These are phyloP conservation scores for Saraca asoca DNA, from an alignment of 331 rosid genomes.

Conservation along the genomic window DNA sequence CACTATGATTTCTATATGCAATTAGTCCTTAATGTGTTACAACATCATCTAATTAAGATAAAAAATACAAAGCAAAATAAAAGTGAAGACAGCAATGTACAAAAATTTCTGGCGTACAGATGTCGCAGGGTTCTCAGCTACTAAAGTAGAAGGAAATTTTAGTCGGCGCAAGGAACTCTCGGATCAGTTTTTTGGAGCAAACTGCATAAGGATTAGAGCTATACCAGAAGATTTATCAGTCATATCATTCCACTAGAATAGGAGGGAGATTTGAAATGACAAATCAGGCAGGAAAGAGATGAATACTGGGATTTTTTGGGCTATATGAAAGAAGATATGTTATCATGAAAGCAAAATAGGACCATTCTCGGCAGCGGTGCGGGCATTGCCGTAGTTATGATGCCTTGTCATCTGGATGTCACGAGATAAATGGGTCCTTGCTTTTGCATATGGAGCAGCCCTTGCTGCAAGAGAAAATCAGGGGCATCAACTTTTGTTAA, in stretches of 20 bases:
- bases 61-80: slow-evolving; percentile 6
- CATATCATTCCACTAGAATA: slow-evolving; percentile 35
- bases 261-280: slow-evolving; percentile 16
- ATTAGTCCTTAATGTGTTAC: slow-evolving; percentile 38
- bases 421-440: slow-evolving; percentile 79
- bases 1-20: slow-evolving; percentile 42
- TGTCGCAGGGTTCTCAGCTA: slow-evolving; percentile 29
- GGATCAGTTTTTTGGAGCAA: slow-evolving; percentile 26
- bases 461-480: slow-evolving; percentile 61
- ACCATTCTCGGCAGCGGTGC: slow-evolving; percentile 78
- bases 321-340: slow-evolving; percentile 29
- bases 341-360: slow-evolving; percentile 73
- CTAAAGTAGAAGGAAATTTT: slow-evolving; percentile 19
- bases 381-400: slow-evolving; percentile 63
- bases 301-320: slow-evolving; percentile 17
- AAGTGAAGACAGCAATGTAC: slow-evolving; percentile 49
- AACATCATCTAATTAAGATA: slow-evolving; percentile 30
- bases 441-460: slow-evolving; percentile 92
- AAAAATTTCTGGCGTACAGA: slow-evolving; percentile 43
- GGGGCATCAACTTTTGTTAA: slow-evolving; percentile 24
- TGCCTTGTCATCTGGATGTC: slow-evolving; percentile 86
- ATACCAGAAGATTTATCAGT: slow-evolving; percentile 29
- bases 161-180: slow-evolving; percentile 20
- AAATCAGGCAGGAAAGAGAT: slow-evolving; percentile 13
- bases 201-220: slow-evolving; percentile 3